Conservation (phyloP, 208 protist genomes). For the Acanthamoeba comandoni region DNA sequence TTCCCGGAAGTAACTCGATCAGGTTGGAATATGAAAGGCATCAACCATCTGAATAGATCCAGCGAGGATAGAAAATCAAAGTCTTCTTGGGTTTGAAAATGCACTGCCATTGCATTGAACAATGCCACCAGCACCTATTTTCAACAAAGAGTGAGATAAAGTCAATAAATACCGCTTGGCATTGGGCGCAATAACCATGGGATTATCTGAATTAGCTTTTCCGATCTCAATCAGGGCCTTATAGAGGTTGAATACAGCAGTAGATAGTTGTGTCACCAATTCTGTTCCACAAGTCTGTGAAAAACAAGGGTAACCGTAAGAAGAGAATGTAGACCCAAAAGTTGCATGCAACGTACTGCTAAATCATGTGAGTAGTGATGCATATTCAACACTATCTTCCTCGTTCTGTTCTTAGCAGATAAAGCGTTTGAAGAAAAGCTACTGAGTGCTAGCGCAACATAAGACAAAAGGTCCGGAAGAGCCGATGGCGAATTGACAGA, state of each 20-base stretch:
- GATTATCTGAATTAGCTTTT: neutral
- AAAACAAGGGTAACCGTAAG: neutral
- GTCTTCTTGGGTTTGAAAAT: neutral
- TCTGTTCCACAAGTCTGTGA: slow-evolving; percentile 4
- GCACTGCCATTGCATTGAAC: neutral
- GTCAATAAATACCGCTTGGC: too few species aligned
- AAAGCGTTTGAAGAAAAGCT: neutral
- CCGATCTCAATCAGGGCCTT: neutral
- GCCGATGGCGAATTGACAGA: neutral
- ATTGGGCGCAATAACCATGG: too few species aligned
- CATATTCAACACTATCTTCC: neutral
- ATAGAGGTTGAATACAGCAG: neutral
- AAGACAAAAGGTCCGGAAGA: slow-evolving; percentile 9
- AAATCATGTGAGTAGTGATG: slow-evolving; percentile 8
- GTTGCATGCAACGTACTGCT: neutral
- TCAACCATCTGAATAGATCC: neutral
- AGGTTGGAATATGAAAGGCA: neutral
- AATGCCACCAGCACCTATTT: neutral
- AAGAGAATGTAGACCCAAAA: neutral
- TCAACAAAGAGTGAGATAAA: neutral
- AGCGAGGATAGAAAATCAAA: slow-evolving; percentile 9
- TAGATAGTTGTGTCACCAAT: neutral
- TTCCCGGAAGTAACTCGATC: neutral
- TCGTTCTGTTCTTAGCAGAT: neutral
- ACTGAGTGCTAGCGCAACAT: slow-evolving; percentile 1